Percentiles rank a stretch among this genome's conserved stretches.
Conservation (phyloP, 345 rosid species). For the Mangifera indica region DNA sequence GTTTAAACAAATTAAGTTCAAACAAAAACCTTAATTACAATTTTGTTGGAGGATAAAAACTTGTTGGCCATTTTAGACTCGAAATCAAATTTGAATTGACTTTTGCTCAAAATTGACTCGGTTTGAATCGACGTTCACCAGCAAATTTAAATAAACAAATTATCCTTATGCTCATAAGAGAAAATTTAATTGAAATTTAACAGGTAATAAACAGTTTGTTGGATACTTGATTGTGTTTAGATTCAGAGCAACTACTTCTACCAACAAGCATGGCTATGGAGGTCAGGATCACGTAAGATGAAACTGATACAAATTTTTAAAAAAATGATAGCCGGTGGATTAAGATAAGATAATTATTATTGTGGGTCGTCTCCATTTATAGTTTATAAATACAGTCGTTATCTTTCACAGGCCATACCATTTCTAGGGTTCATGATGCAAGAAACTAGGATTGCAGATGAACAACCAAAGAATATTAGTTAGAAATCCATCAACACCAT, state of each 20-base stretch:
- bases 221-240: not conserved
- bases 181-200: too few relatives aligned
- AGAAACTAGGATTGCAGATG: not conserved
- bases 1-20: too few relatives aligned
- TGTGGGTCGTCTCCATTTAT: not conserved
- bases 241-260: not conserved
- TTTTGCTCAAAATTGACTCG: too few relatives aligned
- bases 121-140: too few relatives aligned
- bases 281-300: not conserved
- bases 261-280: not conserved
- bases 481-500: not conserved
- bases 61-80: too few relatives aligned
- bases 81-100: too few relatives aligned
- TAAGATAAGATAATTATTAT: not conserved
- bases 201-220: too few relatives aligned
- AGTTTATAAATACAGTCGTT: not conserved
- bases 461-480: conserved; percentile 12
- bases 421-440: conserved; percentile 1
- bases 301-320: not conserved
- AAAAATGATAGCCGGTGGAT: conserved; percentile 14
- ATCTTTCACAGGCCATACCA: conserved; percentile 11
- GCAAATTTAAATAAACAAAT: too few relatives aligned
- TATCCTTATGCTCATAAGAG: too few relatives aligned
- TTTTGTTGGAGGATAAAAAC: too few relatives aligned
- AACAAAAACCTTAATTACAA: too few relatives aligned